Base-by-base conservation (phyloP, 2,329 filamentous ascomycete species). In the Hymenoscyphus repandus region DNA sequence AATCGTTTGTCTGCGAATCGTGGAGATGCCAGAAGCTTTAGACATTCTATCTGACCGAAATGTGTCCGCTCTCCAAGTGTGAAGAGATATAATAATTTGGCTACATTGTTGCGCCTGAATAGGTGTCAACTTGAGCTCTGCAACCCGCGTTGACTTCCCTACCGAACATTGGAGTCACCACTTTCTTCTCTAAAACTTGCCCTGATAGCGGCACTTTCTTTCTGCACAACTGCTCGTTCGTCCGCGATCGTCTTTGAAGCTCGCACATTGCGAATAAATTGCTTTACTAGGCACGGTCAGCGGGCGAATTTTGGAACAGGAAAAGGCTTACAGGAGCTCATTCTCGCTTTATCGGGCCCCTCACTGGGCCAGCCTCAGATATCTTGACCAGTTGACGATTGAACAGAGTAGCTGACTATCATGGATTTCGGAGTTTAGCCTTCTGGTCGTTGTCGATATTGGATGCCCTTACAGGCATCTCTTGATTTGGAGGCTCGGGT, bases 181-280 rank as follows among this genome's bases (percentile, higher is more conserved):
- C 90, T 95, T 74, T 99, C 93, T 72, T 99, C 93, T 66, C 93
- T 83, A 70, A 99, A 99, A 74, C 92, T 97, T 62, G 93, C 90
- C 72, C 93, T 82, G 68, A 99, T 99, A 43, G 92, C 89, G 52
- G 93, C 93, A 72, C 93, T 99, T 75, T 99, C 93, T 73, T 99
- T 99, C 67, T 97, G 93, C 58, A 99, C 95, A 50, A 99, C 93
- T 47, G 93, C 92, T 68, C 93, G 85, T 76, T 99, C 93, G 73
- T 99, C 93, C 69, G 95, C 95, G 68, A 99, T 96, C 33, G 93
- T 99, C 77, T 99, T 99, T 54, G 93, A 90, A 55, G 93, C 92
- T 69, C 93, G 90, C 68, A 99, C 93, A 74, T 96, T 97, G 69
- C 93, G 91, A 72, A 99, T 99, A 74, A 99, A 99, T 75, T 97